Evolutionary conservation across 78 protist species (phyloP), one percentile per base, ranked within the genome.

Genomic region (Chrysochromulina parva): DNA sequence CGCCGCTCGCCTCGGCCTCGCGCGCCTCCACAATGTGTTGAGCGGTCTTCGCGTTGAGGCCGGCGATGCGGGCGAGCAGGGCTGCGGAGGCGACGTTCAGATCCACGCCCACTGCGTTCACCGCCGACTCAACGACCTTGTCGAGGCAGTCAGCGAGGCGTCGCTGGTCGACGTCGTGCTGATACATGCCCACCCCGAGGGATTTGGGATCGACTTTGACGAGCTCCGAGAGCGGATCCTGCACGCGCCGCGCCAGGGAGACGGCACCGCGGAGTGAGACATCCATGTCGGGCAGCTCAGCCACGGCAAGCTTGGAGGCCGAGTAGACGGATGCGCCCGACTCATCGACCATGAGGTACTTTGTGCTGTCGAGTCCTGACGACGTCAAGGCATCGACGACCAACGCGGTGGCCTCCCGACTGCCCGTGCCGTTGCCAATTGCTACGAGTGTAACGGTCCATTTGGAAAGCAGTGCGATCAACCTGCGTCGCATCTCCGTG

Each of bases 161-260:
- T 50, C 3, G 7, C 19, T 14, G 48, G 50, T 26, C 3, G 59
- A 88, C 74, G 55, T 88, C 91, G 53, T 67, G 48, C 67, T 88
- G 91, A 69, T 88, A 88, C 58, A 55, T 7, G 48, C 91, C 91
- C 28, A 88, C 91, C 19, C 91, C 91, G 47, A 88, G 50, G 62
- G 67, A 1, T 6, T 0, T 0, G 28, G 85, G 86, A 13, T 54
- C 38, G 54, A 88, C 71, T 85, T 73, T 88, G 73, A 52, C 65
- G 54, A 67, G 82, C 67, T 88, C 91, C 11, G 91, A 0, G 57
- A 88, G 62, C 9, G 91, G 91, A 55, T 88, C 85, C 24, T 20
- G 85, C 85, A 88, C 60, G 22, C 91, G 65, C n/a, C 91, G 74
- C 55, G 73, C 90, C 52, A 86, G 9, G 53, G 57, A 55, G 54